A percentile compares a stretch with the other conserved stretches of the same genome.
These are phyloP conservation scores for Peronosclerospora sorghi DNA, from an alignment of 352 stramenopile species.

Conservation along the genomic window DNA sequence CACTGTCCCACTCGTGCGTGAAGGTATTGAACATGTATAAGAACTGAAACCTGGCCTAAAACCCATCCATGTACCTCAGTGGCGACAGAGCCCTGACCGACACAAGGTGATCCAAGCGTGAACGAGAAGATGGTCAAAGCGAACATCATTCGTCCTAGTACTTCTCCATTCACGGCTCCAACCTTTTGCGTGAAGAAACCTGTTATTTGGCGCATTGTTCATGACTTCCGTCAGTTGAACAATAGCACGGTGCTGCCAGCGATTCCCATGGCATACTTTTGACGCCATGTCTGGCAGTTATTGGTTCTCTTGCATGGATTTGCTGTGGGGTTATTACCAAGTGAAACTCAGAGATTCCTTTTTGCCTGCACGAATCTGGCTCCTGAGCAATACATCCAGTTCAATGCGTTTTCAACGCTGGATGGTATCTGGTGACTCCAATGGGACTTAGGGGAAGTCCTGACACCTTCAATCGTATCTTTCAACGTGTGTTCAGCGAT, in stretches of 20 bases:
- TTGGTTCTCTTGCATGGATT: background rate
- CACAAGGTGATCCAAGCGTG: background rate
- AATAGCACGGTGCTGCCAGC: background rate
- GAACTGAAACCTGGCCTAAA: background rate
- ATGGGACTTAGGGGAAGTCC: slow-evolving; percentile 1
- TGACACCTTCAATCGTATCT: background rate
- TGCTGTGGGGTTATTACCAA: slow-evolving; percentile 3
- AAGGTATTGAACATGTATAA: slow-evolving; percentile 3
- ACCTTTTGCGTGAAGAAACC: slow-evolving; percentile 3
- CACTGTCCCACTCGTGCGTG: background rate
- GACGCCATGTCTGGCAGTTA: background rate
- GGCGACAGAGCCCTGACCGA: slow-evolving; percentile 1
- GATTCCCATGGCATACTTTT: slow-evolving; percentile 2
- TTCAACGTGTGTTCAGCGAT: background rate
- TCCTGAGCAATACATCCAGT: slow-evolving; percentile 1
- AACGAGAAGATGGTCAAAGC: background rate
- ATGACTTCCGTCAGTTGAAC: slow-evolving; percentile 1
- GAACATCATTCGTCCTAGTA: background rate
- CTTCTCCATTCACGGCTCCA: background rate
- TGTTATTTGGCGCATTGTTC: slow-evolving; percentile 3
- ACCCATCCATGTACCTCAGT: slow-evolving; percentile 1
- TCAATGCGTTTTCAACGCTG: slow-evolving; percentile 1
- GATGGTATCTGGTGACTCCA: background rate
- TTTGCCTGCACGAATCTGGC: no score
- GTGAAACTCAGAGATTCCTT: slow-evolving; percentile 1